These are phyloP conservation scores for Auxenochlorella pyrenoidosa DNA, from an alignment of 139 green algal species.

Conservation along the genomic window DNA sequence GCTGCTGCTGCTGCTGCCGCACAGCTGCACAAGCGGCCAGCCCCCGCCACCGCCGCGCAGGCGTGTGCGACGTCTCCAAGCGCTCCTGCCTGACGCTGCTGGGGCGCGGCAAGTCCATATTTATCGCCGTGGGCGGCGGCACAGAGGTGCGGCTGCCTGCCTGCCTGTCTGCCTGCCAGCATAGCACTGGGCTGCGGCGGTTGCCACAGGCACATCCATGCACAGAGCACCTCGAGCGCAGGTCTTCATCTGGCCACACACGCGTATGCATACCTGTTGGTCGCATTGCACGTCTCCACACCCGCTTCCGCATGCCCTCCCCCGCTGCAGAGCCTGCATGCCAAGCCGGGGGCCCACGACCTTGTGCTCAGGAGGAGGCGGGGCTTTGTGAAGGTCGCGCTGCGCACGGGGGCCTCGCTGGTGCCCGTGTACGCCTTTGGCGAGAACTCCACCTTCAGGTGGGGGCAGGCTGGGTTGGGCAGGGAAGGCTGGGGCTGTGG, in stretches of 20 bases:
- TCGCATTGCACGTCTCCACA: neutral
- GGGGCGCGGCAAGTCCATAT: constrained; percentile 19
- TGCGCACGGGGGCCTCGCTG: constrained; percentile 41
- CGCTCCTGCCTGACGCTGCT: constrained; percentile 37
- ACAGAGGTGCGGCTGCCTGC: constrained; percentile 1
- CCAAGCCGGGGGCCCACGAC: constrained; percentile 36
- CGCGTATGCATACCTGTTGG: too few relatives aligned
- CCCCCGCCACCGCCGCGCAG: neutral
- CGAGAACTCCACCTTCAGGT: constrained; percentile 41
- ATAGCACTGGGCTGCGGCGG: too few relatives aligned
- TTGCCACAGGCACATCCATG: neutral
- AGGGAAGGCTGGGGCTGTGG: too few relatives aligned
- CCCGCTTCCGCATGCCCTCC: neutral
- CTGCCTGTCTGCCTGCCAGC: neutral
- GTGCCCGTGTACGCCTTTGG: constrained; percentile 49
- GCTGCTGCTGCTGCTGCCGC: neutral
- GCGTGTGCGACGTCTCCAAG: constrained; percentile 33
- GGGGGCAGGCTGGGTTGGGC: neutral
- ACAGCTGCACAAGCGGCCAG: neutral
- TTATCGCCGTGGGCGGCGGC: constrained; percentile 36
- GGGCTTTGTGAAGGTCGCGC: constrained; percentile 49
- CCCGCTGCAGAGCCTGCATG: constrained; percentile 21
- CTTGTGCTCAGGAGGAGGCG: constrained; percentile 36
- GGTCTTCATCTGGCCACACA: too few relatives aligned
- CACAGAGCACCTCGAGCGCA: too few relatives aligned